A percentile compares a stretch with the other conserved stretches of the same genome.
Evolutionary conservation across 345 rosid species (phyloP).

Genomic region (Gossypium sturtianum): DNA sequence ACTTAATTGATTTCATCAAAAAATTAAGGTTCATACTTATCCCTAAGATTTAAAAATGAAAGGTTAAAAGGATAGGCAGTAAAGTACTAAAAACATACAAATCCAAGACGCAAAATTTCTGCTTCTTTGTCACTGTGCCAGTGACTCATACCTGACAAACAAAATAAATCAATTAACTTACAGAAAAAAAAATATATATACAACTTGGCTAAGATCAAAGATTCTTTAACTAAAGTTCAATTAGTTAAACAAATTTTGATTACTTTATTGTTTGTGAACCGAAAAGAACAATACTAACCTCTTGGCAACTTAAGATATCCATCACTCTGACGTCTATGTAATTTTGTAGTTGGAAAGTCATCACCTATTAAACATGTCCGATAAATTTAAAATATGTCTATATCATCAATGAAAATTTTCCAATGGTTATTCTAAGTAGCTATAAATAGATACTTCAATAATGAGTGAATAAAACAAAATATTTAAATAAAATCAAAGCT

Average conservation of each 20-base stretch:
- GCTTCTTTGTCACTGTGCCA: slow-evolving; percentile 83
- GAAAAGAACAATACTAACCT: slow-evolving; percentile 40
- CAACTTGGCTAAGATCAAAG: background rate
- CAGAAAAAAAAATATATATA: background rate
- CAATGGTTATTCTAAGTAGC: background rate
- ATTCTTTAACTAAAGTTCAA: background rate
- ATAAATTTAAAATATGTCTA: background rate
- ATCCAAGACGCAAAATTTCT: slow-evolving; percentile 69
- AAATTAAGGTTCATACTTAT: background rate
- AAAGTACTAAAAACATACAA: slow-evolving; percentile 45
- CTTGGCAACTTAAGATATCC: slow-evolving; percentile 44
- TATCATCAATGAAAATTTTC: background rate
- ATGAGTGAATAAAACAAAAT: background rate
- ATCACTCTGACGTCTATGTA: slow-evolving; percentile 31
- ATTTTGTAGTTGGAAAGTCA: slow-evolving; percentile 34
- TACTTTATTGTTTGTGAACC: background rate
- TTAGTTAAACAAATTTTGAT: background rate
- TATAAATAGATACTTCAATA: background rate
- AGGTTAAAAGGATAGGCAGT: background rate
- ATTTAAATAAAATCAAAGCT: background rate
- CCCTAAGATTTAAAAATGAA: background rate
- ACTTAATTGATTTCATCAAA: background rate
- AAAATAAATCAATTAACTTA: background rate
- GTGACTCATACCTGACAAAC: slow-evolving; percentile 49
- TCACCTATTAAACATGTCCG: slow-evolving; percentile 29